Base-by-base conservation (phyloP, 192 early-diverging fungal genomes). In the Linnemannia zychae region DNA sequence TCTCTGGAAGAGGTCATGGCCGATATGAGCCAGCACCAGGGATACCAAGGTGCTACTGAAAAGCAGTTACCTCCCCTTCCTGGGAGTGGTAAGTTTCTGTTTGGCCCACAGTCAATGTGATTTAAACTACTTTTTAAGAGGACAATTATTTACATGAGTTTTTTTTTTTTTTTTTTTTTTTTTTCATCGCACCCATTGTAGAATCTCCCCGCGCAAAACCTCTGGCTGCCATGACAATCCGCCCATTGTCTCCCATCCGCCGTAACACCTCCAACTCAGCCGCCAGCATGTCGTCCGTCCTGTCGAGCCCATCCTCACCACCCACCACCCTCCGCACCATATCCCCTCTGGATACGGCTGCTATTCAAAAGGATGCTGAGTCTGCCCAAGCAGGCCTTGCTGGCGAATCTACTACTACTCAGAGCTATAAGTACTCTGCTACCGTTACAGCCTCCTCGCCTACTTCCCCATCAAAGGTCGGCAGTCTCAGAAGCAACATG, bases 201-300 rank as follows among this genome's bases (percentile, higher is more conserved):
- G 57, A 63, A 52, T 9, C 57, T 5, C n/a, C 38, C 57, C 38
- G 72, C 20, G 15, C 17, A 33, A 75, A 65, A 73, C 24, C 76
- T 38, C n/a, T 52, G 28, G 66, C 28, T 12, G 22, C 31, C 9
- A 60, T 78, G 77, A 75, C 73, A 4, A 74, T 85, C 31, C 83
- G 83, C 22, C 83, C 83, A 31, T n/a, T 85, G 34, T 85, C 83
- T 16, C 83, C 83, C 17, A 85, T 85, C 50, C 83, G 83, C 15
- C 83, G 83, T 9, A 57, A 53, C 28, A 73, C 83, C 36, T 34
- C 37, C 57, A 67, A 72, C 70, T 85, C 78, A 2, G 66, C 76
- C 11, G 50, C 74, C 28, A 85, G 83, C 40, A 68, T 85, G 46
- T 76, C 83, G 7, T 84, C 82, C 18, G 22, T 69, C 17, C 67